Conservation (phyloP, 257 asterid genomes). For the Hygrophila difformis region DNA sequence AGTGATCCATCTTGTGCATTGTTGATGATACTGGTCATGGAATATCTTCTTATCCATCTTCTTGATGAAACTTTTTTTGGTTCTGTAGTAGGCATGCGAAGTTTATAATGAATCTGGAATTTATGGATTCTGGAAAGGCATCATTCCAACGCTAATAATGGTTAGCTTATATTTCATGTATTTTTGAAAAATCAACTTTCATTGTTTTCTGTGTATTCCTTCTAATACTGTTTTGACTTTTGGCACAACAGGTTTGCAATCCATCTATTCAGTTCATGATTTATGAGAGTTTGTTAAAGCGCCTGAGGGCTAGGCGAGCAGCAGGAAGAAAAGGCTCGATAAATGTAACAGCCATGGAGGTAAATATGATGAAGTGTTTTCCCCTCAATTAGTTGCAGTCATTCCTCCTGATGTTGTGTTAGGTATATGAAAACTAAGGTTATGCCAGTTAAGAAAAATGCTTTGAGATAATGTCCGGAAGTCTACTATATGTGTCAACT, state of each 20-base stretch:
- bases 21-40: background rate
- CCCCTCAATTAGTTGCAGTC: constrained; percentile 5
- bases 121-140: constrained; percentile 89
- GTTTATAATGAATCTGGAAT: constrained; percentile 80
- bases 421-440: constrained; percentile 7
- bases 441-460: constrained; percentile 5
- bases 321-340: constrained; percentile 32
- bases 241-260: constrained; percentile 64
- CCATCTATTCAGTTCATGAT: constrained; percentile 99
- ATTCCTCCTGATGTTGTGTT: background rate
- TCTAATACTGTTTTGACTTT: constrained; percentile 15
- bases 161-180: constrained; percentile 25
- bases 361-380: constrained; percentile 18
- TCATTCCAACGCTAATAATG: constrained; percentile 81
- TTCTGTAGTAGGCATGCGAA: constrained; percentile 65
- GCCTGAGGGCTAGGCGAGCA: constrained; percentile 56
- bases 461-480: constrained; percentile 1
- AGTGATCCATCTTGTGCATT: background rate
- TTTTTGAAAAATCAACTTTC: constrained; percentile 9
- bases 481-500: background rate
- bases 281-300: constrained; percentile 69
- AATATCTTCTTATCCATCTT: constrained; percentile 9
- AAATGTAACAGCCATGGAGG: constrained; percentile 64
- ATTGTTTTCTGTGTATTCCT: constrained; percentile 13
- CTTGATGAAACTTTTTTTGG: constrained; percentile 26